Percentiles rank a stretch among this genome's conserved stretches.
These are phyloP conservation scores for Leucocoprinus sp. DNA, from an alignment of 768 basidiomycete genomes.

Conservation along the genomic window DNA sequence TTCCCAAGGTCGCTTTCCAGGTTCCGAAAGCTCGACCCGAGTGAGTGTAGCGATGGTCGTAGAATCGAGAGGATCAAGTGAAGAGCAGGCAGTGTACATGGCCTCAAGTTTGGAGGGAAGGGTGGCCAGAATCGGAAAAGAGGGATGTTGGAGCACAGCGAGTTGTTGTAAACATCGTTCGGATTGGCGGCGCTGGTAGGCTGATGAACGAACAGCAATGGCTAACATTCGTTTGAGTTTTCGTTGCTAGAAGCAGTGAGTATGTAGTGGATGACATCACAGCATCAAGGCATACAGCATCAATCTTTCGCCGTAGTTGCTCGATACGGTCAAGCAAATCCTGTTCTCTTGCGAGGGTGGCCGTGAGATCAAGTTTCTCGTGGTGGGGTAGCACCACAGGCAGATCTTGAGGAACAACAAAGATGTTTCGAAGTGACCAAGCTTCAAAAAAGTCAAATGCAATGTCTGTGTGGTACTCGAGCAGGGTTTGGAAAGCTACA, in stretches of 20 bases:
- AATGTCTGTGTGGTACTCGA: conserved; percentile 83
- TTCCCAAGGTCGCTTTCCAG: conserved; percentile 11
- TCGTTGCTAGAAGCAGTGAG: conserved; percentile 4
- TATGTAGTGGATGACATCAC: background rate
- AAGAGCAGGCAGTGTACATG: conserved; percentile 6
- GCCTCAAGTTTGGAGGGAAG: conserved; percentile 5
- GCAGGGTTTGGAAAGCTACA: conserved; percentile 79
- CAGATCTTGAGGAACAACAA: conserved; percentile 61
- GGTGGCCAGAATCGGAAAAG: background rate
- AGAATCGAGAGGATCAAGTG: conserved; percentile 5
- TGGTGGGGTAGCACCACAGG: conserved; percentile 75
- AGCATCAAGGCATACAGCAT: conserved; percentile 38
- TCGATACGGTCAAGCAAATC: conserved; percentile 63
- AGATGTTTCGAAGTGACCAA: conserved; percentile 85
- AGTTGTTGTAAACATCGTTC: conserved; percentile 1
- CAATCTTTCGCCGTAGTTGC: conserved; percentile 54
- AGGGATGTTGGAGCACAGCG: conserved; percentile 6
- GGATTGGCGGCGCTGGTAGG: background rate
- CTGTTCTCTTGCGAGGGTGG: conserved; percentile 47
- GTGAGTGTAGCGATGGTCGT: conserved; percentile 4
- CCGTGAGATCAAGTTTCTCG: conserved; percentile 55
- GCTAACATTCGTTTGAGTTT: background rate
- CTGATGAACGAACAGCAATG: background rate
- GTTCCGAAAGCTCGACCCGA: conserved; percentile 6
- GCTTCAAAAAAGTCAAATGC: conserved; percentile 91